These are phyloP conservation scores for Asclepias syriaca DNA, from an alignment of 257 asterid genomes.

Conservation along the genomic window DNA sequence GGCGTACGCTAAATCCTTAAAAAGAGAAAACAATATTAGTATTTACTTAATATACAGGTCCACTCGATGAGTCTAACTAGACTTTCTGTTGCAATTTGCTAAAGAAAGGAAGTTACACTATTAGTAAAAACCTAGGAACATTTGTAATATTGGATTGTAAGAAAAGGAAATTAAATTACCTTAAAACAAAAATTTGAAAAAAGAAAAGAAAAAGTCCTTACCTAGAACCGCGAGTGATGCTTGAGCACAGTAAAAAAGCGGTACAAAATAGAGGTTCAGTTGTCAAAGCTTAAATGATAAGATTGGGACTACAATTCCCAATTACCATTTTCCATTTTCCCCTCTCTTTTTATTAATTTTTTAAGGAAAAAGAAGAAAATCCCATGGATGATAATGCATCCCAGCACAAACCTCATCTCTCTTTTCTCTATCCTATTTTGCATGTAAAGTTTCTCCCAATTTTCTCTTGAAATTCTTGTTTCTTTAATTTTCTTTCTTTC, in stretches of 20 bases:
- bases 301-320: not conserved
- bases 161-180: too few species aligned
- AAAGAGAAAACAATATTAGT: too few species aligned
- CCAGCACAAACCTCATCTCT: constrained; percentile 20
- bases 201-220: not conserved
- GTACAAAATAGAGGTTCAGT: not conserved
- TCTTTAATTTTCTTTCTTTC: not conserved
- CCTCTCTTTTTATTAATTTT: too few species aligned
- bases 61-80: too few species aligned
- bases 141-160: too few species aligned
- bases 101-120: too few species aligned
- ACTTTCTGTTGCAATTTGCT: too few species aligned
- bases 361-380: not conserved
- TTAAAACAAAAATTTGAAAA: not conserved
- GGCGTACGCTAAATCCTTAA: too few species aligned
- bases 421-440: constrained; percentile 7
- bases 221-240: not conserved
- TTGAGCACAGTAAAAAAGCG: not conserved
- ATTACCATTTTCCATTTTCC: not conserved
- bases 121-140: too few species aligned
- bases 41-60: too few species aligned
- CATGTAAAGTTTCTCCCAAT: constrained; percentile 19
- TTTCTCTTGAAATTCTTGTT: not conserved
- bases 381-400: constrained; percentile 11
- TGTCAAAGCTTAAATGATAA: constrained; percentile 14